A percentile compares a stretch with the other conserved stretches of the same genome.
Evolutionary conservation across 2,329 filamentous ascomycete genomes (phyloP).

Genomic region (Dothideomycetidae sp.): DNA sequence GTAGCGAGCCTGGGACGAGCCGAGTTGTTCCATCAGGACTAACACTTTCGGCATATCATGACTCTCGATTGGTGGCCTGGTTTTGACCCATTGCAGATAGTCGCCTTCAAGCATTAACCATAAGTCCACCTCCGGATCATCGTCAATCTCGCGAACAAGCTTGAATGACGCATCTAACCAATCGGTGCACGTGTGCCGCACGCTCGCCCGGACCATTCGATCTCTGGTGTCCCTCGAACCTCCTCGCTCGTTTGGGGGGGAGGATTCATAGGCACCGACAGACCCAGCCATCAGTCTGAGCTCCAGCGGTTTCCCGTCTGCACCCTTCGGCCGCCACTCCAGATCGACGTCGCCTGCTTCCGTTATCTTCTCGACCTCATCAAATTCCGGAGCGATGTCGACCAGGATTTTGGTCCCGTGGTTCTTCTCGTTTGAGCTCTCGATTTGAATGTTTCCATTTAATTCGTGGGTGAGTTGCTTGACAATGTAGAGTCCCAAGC

Average conservation of each 20-base stretch:
- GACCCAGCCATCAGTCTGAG: background rate
- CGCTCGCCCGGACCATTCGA: background rate
- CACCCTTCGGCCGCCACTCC: no score
- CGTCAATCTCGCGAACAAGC: background rate
- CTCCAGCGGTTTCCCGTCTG: background rate
- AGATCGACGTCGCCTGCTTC: no score
- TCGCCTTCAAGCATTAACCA: slow-evolving; percentile 9
- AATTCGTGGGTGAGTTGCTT: slow-evolving; percentile 19
- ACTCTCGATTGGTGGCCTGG: background rate
- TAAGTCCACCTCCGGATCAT: slow-evolving; percentile 3
- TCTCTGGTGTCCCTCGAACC: background rate
- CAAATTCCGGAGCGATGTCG: background rate
- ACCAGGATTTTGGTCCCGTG: slow-evolving; percentile 15
- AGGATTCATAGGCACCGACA: background rate
- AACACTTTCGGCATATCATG: background rate
- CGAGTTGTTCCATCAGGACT: background rate
- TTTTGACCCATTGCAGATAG: slow-evolving; percentile 9
- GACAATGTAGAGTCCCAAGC: slow-evolving; percentile 24
- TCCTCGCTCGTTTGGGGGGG: background rate
- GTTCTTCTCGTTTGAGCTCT: slow-evolving; percentile 14
- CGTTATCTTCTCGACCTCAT: no score
- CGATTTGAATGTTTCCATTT: slow-evolving; percentile 16
- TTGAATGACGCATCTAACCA: slow-evolving; percentile 5
- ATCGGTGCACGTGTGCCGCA: slow-evolving; percentile 5
- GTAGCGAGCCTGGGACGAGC: background rate